phyloP scores from a whole-genome alignment of 2,329 filamentous ascomycete genomes.

The Lithohypha guttulata region DNA sequence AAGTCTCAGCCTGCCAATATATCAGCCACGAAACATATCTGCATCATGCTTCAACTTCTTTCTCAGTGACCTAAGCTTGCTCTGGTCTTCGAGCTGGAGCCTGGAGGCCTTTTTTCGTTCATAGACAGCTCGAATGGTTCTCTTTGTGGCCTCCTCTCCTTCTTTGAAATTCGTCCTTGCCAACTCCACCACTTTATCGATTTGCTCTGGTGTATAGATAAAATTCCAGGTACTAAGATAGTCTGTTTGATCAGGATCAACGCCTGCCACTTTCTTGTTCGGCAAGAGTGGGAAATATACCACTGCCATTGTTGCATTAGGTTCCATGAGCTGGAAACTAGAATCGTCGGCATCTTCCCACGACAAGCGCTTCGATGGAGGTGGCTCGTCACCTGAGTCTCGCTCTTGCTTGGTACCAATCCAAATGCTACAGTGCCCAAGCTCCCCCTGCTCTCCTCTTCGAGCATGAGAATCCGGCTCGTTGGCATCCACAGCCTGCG shows the following conservation, averaged over 20 bases:
- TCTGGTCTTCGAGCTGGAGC: slow-evolving; percentile 39
- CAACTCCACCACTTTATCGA: slow-evolving; percentile 72
- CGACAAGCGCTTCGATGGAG: slow-evolving; percentile 40
- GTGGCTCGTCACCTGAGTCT: slow-evolving; percentile 43
- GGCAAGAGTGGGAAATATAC: slow-evolving; percentile 83
- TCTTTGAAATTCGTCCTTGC: slow-evolving; percentile 80
- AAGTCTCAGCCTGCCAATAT: too few relatives aligned
- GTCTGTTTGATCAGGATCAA: slow-evolving; percentile 74
- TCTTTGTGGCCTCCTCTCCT: slow-evolving; percentile 64
- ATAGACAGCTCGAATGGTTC: slow-evolving; percentile 78
- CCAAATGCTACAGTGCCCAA: slow-evolving; percentile 93
- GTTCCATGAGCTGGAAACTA: slow-evolving; percentile 59
- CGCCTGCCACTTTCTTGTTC: slow-evolving; percentile 62
- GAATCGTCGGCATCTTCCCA: slow-evolving; percentile 43
- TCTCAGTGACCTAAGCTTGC: slow-evolving; percentile 28
- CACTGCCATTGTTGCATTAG: slow-evolving; percentile 75
- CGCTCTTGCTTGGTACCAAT: slow-evolving; percentile 74
- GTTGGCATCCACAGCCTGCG: slow-evolving; percentile 35
- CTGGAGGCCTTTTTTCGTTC: slow-evolving; percentile 72
- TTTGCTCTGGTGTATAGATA: slow-evolving; percentile 80
- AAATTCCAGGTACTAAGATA: slow-evolving; percentile 98
- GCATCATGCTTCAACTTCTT: slow-evolving; percentile 19
- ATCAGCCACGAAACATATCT: slow-evolving; percentile 15
- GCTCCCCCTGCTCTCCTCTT: slow-evolving; percentile 33
- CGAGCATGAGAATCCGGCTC: slow-evolving; percentile 28